Evolutionary conservation across 768 basidiomycete species (phyloP).

Genomic region (Termitomyces sp.): DNA sequence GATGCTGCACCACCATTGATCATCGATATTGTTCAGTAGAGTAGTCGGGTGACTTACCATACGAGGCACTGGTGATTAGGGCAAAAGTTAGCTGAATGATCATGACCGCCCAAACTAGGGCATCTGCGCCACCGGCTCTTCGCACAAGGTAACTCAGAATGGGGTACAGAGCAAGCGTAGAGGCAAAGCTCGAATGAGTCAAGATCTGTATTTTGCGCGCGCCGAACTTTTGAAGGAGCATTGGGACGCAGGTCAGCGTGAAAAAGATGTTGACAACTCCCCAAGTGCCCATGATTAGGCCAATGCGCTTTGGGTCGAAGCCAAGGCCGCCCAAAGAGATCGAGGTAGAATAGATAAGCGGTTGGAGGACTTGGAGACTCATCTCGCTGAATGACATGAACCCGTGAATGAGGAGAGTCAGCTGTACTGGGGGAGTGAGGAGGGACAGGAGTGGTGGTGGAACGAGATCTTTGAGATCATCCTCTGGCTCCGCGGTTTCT

Average conservation of each 20-base stretch:
- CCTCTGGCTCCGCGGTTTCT: conserved; percentile 7
- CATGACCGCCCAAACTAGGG: conserved; percentile 27
- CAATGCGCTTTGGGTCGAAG: conserved; percentile 59
- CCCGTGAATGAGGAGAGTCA: conserved; percentile 29
- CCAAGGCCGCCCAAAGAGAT: conserved; percentile 63
- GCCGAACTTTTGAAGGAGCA: conserved; percentile 51
- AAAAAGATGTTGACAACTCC: conserved; percentile 53
- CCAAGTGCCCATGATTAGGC: conserved; percentile 49
- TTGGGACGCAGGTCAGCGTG: conserved; percentile 52
- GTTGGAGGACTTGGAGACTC: conserved; percentile 32
- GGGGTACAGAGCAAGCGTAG: conserved; percentile 31
- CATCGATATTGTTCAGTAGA: not conserved
- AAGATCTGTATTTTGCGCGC: conserved; percentile 45
- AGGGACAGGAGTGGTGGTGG: conserved; percentile 22
- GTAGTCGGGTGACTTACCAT: conserved; percentile 27
- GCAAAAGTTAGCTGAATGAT: conserved; percentile 29
- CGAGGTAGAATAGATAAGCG: conserved; percentile 55
- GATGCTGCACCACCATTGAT: conserved; percentile 32
- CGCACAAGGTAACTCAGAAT: conserved; percentile 31
- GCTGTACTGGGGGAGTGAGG: conserved; percentile 27
- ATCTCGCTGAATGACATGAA: conserved; percentile 38
- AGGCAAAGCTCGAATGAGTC: conserved; percentile 25
- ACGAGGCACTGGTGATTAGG: conserved; percentile 29
- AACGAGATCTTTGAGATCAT: not conserved
- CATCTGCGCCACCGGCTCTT: conserved; percentile 31